Conservation (phyloP, 2,329 filamentous ascomycete genomes). For the Aureobasidium namibiae region DNA sequence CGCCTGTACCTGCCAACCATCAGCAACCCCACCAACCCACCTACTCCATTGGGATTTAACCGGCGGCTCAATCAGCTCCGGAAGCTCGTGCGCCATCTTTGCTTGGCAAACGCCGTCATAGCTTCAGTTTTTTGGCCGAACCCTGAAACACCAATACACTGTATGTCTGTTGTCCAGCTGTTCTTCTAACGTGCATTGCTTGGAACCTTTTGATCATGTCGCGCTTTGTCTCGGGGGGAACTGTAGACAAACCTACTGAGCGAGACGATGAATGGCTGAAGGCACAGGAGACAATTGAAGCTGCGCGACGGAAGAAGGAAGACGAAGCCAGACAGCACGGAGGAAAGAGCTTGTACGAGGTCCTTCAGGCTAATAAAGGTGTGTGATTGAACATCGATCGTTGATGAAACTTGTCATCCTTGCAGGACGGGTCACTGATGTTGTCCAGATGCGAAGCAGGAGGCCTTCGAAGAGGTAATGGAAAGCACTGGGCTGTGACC, state of each 20-base stretch:
- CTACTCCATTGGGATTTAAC: not conserved
- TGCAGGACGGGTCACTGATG: not conserved
- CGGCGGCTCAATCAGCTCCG: not conserved
- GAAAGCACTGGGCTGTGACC: not conserved
- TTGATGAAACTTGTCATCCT: not conserved
- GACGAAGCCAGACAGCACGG: conserved; percentile 40
- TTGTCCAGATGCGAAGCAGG: conserved; percentile 65
- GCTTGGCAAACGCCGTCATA: conserved; percentile 10
- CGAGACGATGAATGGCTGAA: conserved; percentile 54
- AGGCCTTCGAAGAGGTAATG: conserved; percentile 64
- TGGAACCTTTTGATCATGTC: conserved; percentile 31
- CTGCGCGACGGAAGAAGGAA: conserved; percentile 46
- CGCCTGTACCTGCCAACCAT: conserved; percentile 2
- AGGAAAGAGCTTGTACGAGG: conserved; percentile 62
- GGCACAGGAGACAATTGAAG: conserved; percentile 57
- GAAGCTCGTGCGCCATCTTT: not conserved
- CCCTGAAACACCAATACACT: not conserved
- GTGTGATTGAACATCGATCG: conserved; percentile 12
- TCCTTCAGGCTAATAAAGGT: conserved; percentile 78
- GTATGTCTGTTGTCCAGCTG: not conserved
- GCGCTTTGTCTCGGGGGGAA: conserved; percentile 46
- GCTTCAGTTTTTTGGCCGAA: conserved; percentile 6
- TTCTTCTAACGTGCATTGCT: not conserved
- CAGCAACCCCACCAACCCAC: conserved; percentile 1
- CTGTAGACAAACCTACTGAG: conserved; percentile 36